Conservation (phyloP, 2,329 filamentous ascomycete genomes). For the Coniosporium tulheliwenetii region DNA sequence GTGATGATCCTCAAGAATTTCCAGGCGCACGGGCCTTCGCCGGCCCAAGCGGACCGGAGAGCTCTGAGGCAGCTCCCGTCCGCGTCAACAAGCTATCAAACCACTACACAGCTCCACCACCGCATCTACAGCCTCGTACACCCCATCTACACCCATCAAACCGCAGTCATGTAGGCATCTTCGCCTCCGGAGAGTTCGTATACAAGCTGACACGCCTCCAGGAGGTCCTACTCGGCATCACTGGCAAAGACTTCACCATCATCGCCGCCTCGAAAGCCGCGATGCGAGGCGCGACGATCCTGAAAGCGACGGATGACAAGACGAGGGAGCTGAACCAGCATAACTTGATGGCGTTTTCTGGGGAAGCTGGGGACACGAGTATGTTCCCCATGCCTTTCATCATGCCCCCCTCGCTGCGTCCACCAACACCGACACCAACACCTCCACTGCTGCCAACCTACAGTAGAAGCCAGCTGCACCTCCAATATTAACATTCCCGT, state of each 20-base stretch:
- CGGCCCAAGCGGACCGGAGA: no score
- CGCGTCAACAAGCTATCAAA: constrained; percentile 1
- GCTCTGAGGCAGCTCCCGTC: constrained; percentile 2
- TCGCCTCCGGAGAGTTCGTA: no score
- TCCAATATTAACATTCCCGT: background rate
- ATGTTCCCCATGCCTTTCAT: constrained; percentile 13
- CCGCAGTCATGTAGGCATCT: background rate
- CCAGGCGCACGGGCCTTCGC: no score
- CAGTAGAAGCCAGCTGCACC: background rate
- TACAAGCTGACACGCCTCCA: constrained; percentile 28
- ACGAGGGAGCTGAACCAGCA: constrained; percentile 84
- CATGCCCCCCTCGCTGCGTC: background rate
- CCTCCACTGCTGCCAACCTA: background rate
- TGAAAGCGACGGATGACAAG: constrained; percentile 95
- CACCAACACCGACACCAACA: no score
- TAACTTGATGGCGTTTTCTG: constrained; percentile 87
- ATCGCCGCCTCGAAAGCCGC: constrained; percentile 94
- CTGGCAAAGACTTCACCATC: constrained; percentile 98
- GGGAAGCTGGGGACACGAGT: constrained; percentile 93
- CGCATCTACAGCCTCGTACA: no score
- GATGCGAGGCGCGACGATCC: constrained; percentile 91
- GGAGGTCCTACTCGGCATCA: constrained; percentile 97
- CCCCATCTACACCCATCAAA: background rate
- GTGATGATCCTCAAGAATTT: no score
- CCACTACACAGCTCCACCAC: no score